A percentile compares a stretch with the other conserved stretches of the same genome.
Conservation (phyloP, 2,329 filamentous ascomycete genomes). For the Fusarium newnesense region DNA sequence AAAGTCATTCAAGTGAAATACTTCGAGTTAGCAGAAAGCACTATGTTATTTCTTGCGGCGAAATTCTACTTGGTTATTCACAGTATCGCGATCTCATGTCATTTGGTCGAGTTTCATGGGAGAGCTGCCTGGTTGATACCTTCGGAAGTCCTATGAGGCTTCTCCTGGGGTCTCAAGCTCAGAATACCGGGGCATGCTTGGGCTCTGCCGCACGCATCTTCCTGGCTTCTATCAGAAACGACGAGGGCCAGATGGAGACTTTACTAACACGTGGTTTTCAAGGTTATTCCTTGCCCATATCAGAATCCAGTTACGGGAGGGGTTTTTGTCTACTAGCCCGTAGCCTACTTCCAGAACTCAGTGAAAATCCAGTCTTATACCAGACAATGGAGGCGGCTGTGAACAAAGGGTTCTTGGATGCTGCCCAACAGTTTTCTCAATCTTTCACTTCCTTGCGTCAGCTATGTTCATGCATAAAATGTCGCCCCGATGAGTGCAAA, state of each 20-base stretch:
- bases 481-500: fast-evolving
- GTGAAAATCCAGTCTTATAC: fast-evolving
- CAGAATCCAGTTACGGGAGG: fast-evolving
- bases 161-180: fast-evolving
- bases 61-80: fast-evolving
- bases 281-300: no score
- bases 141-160: not conserved
- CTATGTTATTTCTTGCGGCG: fast-evolving
- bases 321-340: fast-evolving
- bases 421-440: fast-evolving
- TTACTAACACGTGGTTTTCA: no score
- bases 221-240: fast-evolving
- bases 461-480: fast-evolving
- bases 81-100: fast-evolving
- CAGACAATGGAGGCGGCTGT: not conserved
- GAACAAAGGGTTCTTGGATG: fast-evolving
- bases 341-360: fast-evolving
- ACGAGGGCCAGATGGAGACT: not conserved
- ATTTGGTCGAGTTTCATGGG: fast-evolving
- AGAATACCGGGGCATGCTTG: fast-evolving
- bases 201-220: fast-evolving
- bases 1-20: fast-evolving
- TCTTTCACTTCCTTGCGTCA: fast-evolving
- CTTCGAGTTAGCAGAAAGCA: fast-evolving
- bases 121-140: not conserved